Conservation (phyloP, 2,329 filamentous ascomycete species). For the Domatiomyces globalis region DNA sequence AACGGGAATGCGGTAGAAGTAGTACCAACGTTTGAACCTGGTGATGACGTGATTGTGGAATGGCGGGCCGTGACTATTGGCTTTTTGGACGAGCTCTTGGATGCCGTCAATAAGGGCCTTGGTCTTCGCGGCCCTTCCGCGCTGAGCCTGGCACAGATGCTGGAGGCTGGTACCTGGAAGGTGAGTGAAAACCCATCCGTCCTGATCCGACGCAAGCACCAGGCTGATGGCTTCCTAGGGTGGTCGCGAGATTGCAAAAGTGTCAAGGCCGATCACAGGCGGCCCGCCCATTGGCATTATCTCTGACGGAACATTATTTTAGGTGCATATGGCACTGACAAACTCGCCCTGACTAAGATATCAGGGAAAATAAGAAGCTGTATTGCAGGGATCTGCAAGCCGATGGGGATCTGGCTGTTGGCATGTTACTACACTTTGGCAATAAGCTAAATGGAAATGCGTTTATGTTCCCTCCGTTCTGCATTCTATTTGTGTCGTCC, state of each 20-base stretch:
- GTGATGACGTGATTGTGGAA: slow-evolving; percentile 67
- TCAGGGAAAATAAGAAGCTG: too few relatives aligned
- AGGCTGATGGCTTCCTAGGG: slow-evolving; percentile 42
- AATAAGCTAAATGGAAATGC: too few relatives aligned
- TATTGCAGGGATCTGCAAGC: too few relatives aligned
- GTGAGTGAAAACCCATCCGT: slow-evolving; percentile 35
- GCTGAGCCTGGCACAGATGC: slow-evolving; percentile 69
- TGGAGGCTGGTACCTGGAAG: slow-evolving; percentile 98
- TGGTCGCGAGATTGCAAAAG: slow-evolving; percentile 87
- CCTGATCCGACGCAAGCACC: not conserved
- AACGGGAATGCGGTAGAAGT: slow-evolving; percentile 58
- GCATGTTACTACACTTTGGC: too few relatives aligned
- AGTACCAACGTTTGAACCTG: slow-evolving; percentile 56
- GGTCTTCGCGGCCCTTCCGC: slow-evolving; percentile 54
- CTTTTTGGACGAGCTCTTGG: slow-evolving; percentile 56
- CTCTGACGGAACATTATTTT: slow-evolving; percentile 94
- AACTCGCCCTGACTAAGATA: too few relatives aligned
- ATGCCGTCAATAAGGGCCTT: slow-evolving; percentile 54
- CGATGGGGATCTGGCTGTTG: too few relatives aligned
- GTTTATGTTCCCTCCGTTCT: too few relatives aligned
- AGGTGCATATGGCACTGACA: not conserved
- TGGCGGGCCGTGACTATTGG: slow-evolving; percentile 65
- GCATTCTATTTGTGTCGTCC: too few relatives aligned
- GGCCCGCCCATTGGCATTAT: slow-evolving; percentile 92
- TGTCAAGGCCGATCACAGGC: slow-evolving; percentile 88